phyloP scores from a whole-genome alignment of 768 basidiomycete species.

The Amanita pallidorosea region DNA sequence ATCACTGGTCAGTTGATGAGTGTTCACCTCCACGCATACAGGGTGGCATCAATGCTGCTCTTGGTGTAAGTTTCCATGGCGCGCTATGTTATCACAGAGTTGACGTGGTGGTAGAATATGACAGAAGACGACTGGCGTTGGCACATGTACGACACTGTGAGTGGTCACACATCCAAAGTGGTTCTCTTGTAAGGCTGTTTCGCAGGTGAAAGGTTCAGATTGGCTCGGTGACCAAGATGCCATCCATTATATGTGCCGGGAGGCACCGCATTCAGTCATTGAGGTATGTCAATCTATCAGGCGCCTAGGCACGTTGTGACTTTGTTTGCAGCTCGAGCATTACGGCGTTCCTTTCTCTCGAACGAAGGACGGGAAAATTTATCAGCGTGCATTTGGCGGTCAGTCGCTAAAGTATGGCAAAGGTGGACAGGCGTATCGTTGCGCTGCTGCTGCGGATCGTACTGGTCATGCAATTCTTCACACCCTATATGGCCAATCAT shows the following conservation, averaged over 20 bases:
- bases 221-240: conserved; percentile 99
- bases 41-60: conserved; percentile 98
- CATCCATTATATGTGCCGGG: conserved; percentile 99
- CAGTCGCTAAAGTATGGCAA: conserved; percentile 96
- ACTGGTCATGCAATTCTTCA: conserved; percentile 98
- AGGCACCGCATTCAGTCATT: conserved; percentile 88
- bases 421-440: conserved; percentile 98
- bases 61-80: conserved; percentile 53
- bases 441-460: conserved; percentile 96
- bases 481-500: conserved; percentile 97
- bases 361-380: conserved; percentile 98
- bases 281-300: conserved; percentile 44
- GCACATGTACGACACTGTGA: conserved; percentile 96
- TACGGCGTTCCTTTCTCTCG: conserved; percentile 98
- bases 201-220: conserved; percentile 94
- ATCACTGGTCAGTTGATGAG: neutral
- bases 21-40: conserved; percentile 19
- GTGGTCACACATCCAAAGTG: conserved; percentile 15
- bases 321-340: conserved; percentile 73
- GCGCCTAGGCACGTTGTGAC: neutral
- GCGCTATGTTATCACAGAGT: conserved; percentile 2
- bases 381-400: conserved; percentile 98
- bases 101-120: conserved; percentile 61
- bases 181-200: conserved; percentile 7
- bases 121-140: conserved; percentile 99